Base-by-base conservation (phyloP, 441 rosid species). In the Gossypium davidsonii region DNA sequence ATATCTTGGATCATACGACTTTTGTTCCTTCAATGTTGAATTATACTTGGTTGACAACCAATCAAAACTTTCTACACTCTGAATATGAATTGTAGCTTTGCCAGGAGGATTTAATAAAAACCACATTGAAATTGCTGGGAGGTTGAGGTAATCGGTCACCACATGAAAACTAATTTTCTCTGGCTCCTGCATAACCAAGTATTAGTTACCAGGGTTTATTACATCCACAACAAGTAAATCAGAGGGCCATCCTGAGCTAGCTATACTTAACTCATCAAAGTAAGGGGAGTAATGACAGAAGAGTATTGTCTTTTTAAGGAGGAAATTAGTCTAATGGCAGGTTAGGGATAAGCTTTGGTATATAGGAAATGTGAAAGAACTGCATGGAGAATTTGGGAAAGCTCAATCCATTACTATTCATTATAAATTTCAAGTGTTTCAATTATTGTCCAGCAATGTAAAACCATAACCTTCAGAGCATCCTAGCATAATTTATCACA, bases 41-140 rank as follows among this genome's bases (percentile, higher is more conserved):
- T 82, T 81, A 73, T 86, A 84, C 74, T 81, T 85, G 76, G 82
- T 57, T 56, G 87, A 84, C 69, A 89, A 77, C 85, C 85, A 79
- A 71, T 80, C 83, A 72, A 91, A 87, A 56, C 84, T 81, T 15
- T 90, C 89, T 52, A 89, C 71, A 87, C 93, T 90, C 81, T 76
- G 89, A 80, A 94, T 85, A 72, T 90, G 85, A 68, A 94, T 67
- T 11, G 85, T 78, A 69, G 91, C 97, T 80, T 82, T 87, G 53
- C 85, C 86, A 34, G 88, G 93, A 75, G 85, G 88, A 77, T 91
- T 89, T 73, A 79, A 74, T 82, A 92, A 77, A 83, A 91, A 92
- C 99, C 99, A 94, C 99, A 92, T 87, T 3, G 97, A 87, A 68
- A 92, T 87, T 74, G 99, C 87, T 55, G 97, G 97, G 78, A 89